phyloP scores from a whole-genome alignment of 306 rosid species.

The Cucurbita pepo region DNA sequence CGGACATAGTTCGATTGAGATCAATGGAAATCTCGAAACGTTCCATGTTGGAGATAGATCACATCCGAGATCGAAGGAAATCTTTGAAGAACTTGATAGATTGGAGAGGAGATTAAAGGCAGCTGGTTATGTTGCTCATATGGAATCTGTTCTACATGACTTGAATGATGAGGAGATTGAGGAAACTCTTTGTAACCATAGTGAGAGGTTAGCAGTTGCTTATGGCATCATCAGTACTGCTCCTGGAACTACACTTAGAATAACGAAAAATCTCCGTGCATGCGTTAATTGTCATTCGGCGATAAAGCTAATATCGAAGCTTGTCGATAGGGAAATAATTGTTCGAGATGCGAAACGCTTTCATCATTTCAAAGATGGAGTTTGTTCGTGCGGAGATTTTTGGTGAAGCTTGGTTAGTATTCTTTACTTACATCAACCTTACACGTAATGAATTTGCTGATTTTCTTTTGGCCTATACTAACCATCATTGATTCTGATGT shows the following conservation, averaged over 20 bases:
- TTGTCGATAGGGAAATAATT: slow-evolving; percentile 4
- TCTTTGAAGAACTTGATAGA: slow-evolving; percentile 5
- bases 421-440: not conserved
- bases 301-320: slow-evolving; percentile 6
- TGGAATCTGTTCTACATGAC: slow-evolving; percentile 5
- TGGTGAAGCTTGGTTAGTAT: slow-evolving; percentile 6
- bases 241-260: slow-evolving; percentile 5
- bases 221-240: slow-evolving; percentile 6
- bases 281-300: slow-evolving; percentile 2
- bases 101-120: slow-evolving; percentile 4
- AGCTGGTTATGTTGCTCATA: not conserved
- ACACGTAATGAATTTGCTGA: not conserved
- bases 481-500: not conserved
- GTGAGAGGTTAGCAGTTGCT: slow-evolving; percentile 8
- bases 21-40: slow-evolving; percentile 1
- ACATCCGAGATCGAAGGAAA: slow-evolving; percentile 1
- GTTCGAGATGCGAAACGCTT: slow-evolving; percentile 5
- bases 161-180: slow-evolving; percentile 6
- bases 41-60: slow-evolving; percentile 4
- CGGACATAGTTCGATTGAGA: slow-evolving; percentile 10
- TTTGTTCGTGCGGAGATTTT: slow-evolving; percentile 6
- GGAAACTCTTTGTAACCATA: slow-evolving; percentile 6
- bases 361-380: slow-evolving; percentile 5
- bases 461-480: not conserved
- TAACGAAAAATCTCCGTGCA: slow-evolving; percentile 3